Conservation (phyloP, 495 filamentous ascomycete species). For the Penicillium odoratum region DNA sequence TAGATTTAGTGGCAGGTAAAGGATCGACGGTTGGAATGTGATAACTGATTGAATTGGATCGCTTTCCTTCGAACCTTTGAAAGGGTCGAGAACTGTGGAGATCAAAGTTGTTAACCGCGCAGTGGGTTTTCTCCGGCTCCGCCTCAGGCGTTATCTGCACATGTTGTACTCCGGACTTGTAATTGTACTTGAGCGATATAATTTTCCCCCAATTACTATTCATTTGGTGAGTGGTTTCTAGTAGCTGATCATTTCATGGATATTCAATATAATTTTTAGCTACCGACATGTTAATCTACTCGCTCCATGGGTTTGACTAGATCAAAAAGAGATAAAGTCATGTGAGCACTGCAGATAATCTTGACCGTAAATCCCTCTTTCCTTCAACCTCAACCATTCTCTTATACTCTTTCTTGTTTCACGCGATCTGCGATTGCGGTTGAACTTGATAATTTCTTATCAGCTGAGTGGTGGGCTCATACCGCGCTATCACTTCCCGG, state of each 20-base stretch:
- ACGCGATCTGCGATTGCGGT: not conserved
- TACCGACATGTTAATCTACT: not conserved
- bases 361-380: not conserved
- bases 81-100: not conserved
- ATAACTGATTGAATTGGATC: not conserved
- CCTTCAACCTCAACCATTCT: not conserved
- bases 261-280: not conserved
- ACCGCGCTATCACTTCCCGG: slow-evolving; percentile 15
- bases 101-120: slow-evolving; percentile 5
- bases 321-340: slow-evolving; percentile 2
- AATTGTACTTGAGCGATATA: too few species aligned
- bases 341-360: slow-evolving; percentile 5
- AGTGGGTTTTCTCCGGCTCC: slow-evolving; percentile 6
- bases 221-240: not conserved
- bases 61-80: slow-evolving; percentile 1
- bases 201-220: too few species aligned
- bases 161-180: too few species aligned
- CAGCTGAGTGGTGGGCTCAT: slow-evolving; percentile 12
- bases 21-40: slow-evolving; percentile 21
- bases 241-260: not conserved
- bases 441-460: slow-evolving; percentile 6
- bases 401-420: not conserved
- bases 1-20: slow-evolving; percentile 1
- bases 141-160: not conserved
- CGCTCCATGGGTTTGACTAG: not conserved